Evolutionary conservation across 768 basidiomycete genomes (phyloP).

Genomic region (Russula dissimulans): DNA sequence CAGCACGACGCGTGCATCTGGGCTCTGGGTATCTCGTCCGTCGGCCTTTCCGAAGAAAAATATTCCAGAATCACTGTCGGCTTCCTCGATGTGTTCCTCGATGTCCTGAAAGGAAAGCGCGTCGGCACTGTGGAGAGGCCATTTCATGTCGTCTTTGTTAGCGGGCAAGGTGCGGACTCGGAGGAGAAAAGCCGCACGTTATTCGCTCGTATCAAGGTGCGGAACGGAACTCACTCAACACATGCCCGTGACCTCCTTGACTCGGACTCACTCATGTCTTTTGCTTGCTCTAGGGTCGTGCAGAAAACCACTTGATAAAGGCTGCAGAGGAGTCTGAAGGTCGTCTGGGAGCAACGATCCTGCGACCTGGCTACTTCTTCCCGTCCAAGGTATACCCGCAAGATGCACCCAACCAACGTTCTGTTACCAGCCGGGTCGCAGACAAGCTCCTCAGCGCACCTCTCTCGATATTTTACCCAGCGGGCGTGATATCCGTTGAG

Average conservation of each 20-base stretch:
- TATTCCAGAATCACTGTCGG: conserved; percentile 24
- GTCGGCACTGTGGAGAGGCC: conserved; percentile 18
- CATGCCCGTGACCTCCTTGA: too few relatives aligned
- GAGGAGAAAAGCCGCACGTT: conserved; percentile 20
- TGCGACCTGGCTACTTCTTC: conserved; percentile 19
- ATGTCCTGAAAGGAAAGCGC: conserved; percentile 4
- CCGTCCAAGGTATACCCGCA: conserved; percentile 14
- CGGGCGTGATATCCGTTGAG: conserved; percentile 1
- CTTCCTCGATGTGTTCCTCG: conserved; percentile 17
- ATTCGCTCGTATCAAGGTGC: conserved; percentile 24
- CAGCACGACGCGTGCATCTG: conserved; percentile 24
- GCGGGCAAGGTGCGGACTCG: conserved; percentile 24
- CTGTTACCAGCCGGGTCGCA: background rate
- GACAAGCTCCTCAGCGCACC: conserved; percentile 7
- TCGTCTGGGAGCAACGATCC: conserved; percentile 4
- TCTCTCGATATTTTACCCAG: conserved; percentile 2
- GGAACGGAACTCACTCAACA: background rate
- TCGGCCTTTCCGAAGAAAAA: conserved; percentile 14
- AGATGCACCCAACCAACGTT: conserved; percentile 13
- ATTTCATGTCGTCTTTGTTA: conserved; percentile 25
- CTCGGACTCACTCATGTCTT: too few relatives aligned
- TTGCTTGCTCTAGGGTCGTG: conserved; percentile 3
- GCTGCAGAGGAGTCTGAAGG: background rate
- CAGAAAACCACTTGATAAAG: conserved; percentile 17
- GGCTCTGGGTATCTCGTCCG: conserved; percentile 20